Base-by-base conservation (phyloP, 352 stramenopile species). In the Phytophthora quininea region DNA sequence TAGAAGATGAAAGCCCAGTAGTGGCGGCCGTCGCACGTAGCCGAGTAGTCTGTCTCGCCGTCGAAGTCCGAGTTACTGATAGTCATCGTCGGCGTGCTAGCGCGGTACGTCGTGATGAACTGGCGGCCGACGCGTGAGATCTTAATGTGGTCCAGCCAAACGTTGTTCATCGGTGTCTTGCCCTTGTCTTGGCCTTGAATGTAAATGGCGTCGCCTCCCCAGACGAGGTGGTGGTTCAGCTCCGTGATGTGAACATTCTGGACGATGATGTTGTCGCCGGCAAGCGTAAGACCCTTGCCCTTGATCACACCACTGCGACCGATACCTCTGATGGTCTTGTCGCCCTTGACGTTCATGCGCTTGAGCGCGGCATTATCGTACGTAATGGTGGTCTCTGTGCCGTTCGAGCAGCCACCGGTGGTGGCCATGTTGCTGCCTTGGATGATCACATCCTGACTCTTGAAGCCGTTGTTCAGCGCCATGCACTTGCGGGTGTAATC, bases 61-160 rank as follows among this genome's bases (percentile, higher is more conserved):
- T 84, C 76, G 64, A 85, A 82, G 35, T 85, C 70, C 47, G 63
- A 80, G 71, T 84, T 82, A 64, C 73, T 82, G 66, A 86, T 77
- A 12, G 78, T 86, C 57, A 84, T 57, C 24, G 67, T 79, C 32
- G 69, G 65, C 3, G 62, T 56, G 12, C 73, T 67, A 0, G 65
- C 72, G 45, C 56, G 64, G 62, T 79, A 67, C 5, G 73, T 84
- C 0, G 61, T 71, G 27, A 86, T 48, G 58, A 86, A 77, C 49
- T 86, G 74, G 35, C 73, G 67, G 11, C 70, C 73, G 15, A 81
- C 58, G 4, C 46, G 30, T 0, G 62, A 74, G 24, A 87, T 55
- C 58, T 80, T 79, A 31, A 88, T 60, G 69, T 88, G 79, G 58
- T 88, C 73, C 30, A 86, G 54, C 76, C 76, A 88, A 27, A 81